phyloP scores from a whole-genome alignment of 2,329 filamentous ascomycete genomes.

The Colletotrichum acutatum region DNA sequence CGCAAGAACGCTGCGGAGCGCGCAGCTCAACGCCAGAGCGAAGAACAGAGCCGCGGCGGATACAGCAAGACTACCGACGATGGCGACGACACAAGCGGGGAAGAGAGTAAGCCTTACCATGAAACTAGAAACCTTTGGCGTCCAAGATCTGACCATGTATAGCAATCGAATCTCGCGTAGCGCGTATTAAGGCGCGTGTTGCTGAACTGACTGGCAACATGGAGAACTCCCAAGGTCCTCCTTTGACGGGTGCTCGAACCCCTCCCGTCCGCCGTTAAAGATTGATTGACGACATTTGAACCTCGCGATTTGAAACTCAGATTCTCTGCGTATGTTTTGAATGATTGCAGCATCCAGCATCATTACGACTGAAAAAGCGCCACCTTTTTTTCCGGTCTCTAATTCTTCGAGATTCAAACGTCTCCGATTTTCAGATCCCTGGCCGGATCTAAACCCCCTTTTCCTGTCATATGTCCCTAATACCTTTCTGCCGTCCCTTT shows the following conservation, averaged over 20 bases:
- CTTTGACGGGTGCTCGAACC: slow-evolving; percentile 26
- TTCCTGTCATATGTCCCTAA: slow-evolving; percentile 20
- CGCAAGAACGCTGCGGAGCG: slow-evolving; percentile 92
- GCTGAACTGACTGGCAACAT: slow-evolving; percentile 91
- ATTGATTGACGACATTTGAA: not conserved
- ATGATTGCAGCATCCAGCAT: slow-evolving; percentile 7
- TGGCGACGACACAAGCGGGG: slow-evolving; percentile 91
- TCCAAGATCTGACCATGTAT: slow-evolving; percentile 40
- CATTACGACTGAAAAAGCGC: slow-evolving; percentile 1
- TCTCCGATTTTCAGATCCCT: slow-evolving; percentile 8
- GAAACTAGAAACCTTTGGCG: not conserved
- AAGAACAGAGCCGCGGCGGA: slow-evolving; percentile 70
- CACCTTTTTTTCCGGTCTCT: slow-evolving; percentile 9
- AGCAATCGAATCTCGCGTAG: slow-evolving; percentile 97
- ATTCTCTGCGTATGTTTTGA: not conserved
- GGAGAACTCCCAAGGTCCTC: slow-evolving; percentile 63
- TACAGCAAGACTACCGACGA: slow-evolving; percentile 69
- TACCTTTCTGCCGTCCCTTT: slow-evolving; percentile 29
- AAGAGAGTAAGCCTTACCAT: slow-evolving; percentile 79
- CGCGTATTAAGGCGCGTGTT: slow-evolving; percentile 96
- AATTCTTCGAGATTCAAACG: slow-evolving; percentile 16
- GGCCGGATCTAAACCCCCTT: slow-evolving; percentile 17
- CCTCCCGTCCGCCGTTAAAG: slow-evolving; percentile 29
- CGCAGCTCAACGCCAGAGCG: slow-evolving; percentile 72
- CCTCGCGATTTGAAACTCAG: not conserved